Base-by-base conservation (phyloP, 148 eudicot genomes). In the Camellia lanceoleosa region DNA sequence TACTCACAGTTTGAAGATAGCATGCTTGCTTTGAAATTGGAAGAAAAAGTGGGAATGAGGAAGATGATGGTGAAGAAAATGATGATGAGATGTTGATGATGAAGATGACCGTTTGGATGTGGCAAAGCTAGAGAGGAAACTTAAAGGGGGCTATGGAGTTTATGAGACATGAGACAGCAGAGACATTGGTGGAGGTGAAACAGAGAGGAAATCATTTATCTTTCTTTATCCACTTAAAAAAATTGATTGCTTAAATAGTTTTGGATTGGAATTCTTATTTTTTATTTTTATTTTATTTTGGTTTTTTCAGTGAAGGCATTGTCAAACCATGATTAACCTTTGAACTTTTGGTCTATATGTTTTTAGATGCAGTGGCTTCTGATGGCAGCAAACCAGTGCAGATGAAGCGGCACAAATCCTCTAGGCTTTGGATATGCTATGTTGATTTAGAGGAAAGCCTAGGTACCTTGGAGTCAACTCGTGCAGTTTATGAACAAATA, bases 371-470 rank as follows among this genome's bases (percentile, higher is more conserved):
- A 93, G 99, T 96, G 82, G 93, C 99, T 84, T 97, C 92, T 76
- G 97, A 92, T 86, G 98, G 98, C 65, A 87, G 86, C 71, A 95
- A 92, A 84, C 98, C 97, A 51, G 99, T 96, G 78, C 99, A 96
- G 84, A 96, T 96, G 59, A 94, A 89, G 87, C 80, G 91, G 87
- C 95, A 96, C 83, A 92, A 87, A 74, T 96, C 98, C 58, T 83
- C 94, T 75, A 85, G 89, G 64, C 85, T 96, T 23, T 96, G 99
- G 99, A 82, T 94, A 46, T 92, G 94, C 82, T 94, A 88, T 85
- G 98, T 94, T 62, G 99, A 96, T 86, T 84, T 96, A 83, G 99
- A 93, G 88, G 99, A 96, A 79, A 92, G 97, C 82, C 86, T 94
- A n/a, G 98, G 97, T 55, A 82, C 81, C 77, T 82, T 96, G 87